phyloP scores from a whole-genome alignment of 345 rosid species.

The Heritiera littoralis region DNA sequence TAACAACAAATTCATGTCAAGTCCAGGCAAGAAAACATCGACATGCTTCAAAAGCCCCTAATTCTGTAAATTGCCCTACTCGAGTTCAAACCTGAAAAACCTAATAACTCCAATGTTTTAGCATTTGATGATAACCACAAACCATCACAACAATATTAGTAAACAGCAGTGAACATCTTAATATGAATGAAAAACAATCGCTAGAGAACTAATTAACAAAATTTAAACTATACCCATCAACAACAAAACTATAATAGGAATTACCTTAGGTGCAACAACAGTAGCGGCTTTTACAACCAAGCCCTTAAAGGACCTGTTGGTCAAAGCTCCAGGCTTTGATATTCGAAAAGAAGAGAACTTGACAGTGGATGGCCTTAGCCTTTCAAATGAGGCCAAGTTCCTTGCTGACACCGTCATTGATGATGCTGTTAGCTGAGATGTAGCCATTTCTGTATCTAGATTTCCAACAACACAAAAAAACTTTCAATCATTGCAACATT shows the following conservation, averaged over 20 bases:
- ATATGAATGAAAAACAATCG: background rate
- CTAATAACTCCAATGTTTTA: background rate
- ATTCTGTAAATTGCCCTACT: background rate
- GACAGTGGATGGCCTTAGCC: slow-evolving; percentile 46
- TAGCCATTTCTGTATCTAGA: slow-evolving; percentile 29
- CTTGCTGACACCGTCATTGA: slow-evolving; percentile 45
- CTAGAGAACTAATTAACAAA: background rate
- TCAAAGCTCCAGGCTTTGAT: slow-evolving; percentile 23
- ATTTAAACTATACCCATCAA: background rate
- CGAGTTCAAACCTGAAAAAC: background rate
- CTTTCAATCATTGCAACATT: background rate
- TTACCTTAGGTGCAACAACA: slow-evolving; percentile 91
- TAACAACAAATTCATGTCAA: background rate
- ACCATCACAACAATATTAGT: background rate
- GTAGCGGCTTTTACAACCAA: slow-evolving; percentile 84
- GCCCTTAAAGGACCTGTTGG: slow-evolving; percentile 44
- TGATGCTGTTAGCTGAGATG: slow-evolving; percentile 52
- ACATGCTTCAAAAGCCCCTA: background rate
- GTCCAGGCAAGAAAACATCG: background rate
- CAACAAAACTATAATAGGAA: background rate
- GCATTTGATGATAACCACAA: background rate
- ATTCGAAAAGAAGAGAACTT: slow-evolving; percentile 45
- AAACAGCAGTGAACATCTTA: background rate
- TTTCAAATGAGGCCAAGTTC: slow-evolving; percentile 47
- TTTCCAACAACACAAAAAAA: background rate